Evolutionary conservation across 331 rosid genomes (phyloP).

Genomic region (Quercus phellos): DNA sequence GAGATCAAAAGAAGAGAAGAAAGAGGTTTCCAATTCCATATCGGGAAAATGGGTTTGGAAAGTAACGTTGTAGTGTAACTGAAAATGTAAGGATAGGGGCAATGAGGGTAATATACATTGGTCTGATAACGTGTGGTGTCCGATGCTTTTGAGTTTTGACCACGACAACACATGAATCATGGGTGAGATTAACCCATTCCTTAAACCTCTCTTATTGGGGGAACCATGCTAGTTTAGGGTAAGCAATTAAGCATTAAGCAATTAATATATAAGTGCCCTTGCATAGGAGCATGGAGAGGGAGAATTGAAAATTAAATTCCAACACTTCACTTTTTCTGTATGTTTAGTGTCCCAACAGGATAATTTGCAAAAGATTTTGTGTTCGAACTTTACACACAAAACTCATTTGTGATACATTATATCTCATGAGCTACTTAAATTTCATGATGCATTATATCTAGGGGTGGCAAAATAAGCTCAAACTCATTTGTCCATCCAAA

Average conservation of each 20-base stretch:
- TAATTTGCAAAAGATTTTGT: no score
- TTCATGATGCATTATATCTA: no score
- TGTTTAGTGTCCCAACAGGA: no score
- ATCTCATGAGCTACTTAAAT: no score
- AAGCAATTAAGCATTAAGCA: background rate
- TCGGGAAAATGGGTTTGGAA: conserved; percentile 39
- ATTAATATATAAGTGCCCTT: no score
- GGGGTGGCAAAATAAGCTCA: no score
- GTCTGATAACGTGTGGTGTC: conserved; percentile 18
- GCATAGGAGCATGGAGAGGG: no score
- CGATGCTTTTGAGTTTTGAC: conserved; percentile 16
- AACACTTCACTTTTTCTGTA: no score
- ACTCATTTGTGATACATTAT: no score
- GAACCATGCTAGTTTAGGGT: background rate
- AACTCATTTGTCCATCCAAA: no score
- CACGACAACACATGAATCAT: background rate
- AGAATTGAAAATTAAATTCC: no score
- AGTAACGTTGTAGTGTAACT: conserved; percentile 64
- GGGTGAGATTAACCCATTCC: background rate
- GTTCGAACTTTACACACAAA: no score
- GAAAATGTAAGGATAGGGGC: conserved; percentile 27
- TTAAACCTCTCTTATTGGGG: background rate
- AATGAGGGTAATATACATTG: conserved; percentile 4
- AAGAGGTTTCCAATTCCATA: conserved; percentile 46
- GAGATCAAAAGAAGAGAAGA: conserved; percentile 15